Conservation (phyloP, 805 yeast species). For the Clavispora fructus region DNA sequence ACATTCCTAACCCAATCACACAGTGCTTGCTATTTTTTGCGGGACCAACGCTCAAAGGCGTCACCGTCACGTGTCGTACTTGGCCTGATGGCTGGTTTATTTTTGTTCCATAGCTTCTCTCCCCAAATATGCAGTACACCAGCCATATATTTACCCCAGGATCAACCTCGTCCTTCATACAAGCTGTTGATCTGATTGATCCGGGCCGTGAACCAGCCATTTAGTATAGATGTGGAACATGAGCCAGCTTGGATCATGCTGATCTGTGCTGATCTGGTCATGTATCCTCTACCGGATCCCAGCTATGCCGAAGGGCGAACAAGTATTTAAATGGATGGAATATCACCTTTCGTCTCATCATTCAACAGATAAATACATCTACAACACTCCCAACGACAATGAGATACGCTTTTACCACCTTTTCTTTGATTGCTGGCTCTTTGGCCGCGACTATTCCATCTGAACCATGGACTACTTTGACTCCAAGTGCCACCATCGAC, state of each 20-base stretch:
- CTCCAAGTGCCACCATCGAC: conserved; percentile 53
- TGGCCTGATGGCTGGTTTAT: not conserved
- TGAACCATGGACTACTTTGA: conserved; percentile 67
- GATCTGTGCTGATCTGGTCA: not conserved
- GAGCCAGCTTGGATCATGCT: not conserved
- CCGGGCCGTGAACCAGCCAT: not conserved
- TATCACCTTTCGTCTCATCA: not conserved
- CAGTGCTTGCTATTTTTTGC: not conserved
- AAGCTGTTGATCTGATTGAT: not conserved
- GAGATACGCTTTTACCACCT: conserved; percentile 12
- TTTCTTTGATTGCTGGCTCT: conserved; percentile 43
- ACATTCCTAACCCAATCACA: not conserved
- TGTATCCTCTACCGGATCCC: not conserved
- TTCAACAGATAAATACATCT: not conserved
- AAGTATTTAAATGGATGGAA: not conserved
- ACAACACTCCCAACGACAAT: conserved; percentile 2
- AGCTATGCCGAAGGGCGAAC: too few species aligned
- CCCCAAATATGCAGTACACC: not conserved
- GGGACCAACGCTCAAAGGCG: not conserved
- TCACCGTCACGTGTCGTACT: not conserved
- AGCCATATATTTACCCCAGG: not conserved
- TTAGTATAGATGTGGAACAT: not conserved
- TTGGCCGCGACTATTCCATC: conserved; percentile 61
- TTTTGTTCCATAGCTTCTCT: not conserved
- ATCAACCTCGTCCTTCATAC: not conserved